A percentile compares a stretch with the other conserved stretches of the same genome.
These are phyloP conservation scores for Curvularia hawaiiensis DNA, from an alignment of 2,329 filamentous ascomycete species.

Conservation along the genomic window DNA sequence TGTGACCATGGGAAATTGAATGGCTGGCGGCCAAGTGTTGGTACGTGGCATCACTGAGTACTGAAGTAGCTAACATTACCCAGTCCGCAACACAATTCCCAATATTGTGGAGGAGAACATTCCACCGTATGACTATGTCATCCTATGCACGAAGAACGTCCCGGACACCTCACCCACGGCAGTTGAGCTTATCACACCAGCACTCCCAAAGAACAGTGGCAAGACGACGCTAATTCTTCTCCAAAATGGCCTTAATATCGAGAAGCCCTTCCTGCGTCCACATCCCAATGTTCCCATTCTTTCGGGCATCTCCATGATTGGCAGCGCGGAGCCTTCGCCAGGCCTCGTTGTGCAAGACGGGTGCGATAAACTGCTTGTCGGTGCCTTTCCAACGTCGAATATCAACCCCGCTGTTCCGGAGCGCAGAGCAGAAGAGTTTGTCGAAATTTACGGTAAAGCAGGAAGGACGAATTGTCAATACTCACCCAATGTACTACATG, in stretches of 20 bases:
- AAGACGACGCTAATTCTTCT: slow-evolving; percentile 62
- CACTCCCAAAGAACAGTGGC: slow-evolving; percentile 54
- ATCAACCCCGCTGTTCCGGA: slow-evolving; percentile 29
- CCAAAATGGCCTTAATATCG: slow-evolving; percentile 69
- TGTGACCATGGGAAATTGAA: slow-evolving; percentile 59
- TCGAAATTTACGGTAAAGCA: slow-evolving; percentile 54
- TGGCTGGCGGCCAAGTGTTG: slow-evolving; percentile 55
- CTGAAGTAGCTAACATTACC: neutral
- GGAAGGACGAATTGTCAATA: slow-evolving; percentile 53
- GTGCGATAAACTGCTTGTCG: slow-evolving; percentile 57
- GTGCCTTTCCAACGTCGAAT: slow-evolving; percentile 53
- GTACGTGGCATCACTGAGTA: slow-evolving; percentile 32
- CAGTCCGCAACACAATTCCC: slow-evolving; percentile 57
- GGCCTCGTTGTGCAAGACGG: slow-evolving; percentile 61
- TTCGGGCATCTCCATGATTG: slow-evolving; percentile 60
- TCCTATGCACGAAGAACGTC: slow-evolving; percentile 64
- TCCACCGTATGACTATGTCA: slow-evolving; percentile 59
- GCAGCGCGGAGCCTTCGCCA: slow-evolving; percentile 54
- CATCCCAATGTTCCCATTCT: slow-evolving; percentile 61
- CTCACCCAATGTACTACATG: slow-evolving; percentile 50
- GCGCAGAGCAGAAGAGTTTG: slow-evolving; percentile 51
- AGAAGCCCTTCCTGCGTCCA: slow-evolving; percentile 56
- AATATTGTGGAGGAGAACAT: slow-evolving; percentile 46
- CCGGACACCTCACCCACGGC: slow-evolving; percentile 59
- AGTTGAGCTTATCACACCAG: slow-evolving; percentile 57